Base-by-base conservation (phyloP, 345 rosid species). In the Microcos paniculata region DNA sequence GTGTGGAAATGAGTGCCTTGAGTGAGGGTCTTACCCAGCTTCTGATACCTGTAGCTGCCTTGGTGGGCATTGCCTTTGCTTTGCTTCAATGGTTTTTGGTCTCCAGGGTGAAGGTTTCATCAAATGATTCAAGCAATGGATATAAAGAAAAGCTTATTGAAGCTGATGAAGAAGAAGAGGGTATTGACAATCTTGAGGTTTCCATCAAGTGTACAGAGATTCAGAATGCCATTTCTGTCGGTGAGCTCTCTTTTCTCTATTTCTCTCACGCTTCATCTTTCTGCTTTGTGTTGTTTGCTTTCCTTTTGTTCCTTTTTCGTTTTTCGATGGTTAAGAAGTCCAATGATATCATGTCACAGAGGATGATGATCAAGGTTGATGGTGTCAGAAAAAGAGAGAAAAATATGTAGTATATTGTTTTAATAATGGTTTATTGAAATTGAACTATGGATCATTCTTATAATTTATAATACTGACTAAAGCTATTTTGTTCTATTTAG, bases 71-170 rank as follows among this genome's bases (percentile, higher is more conserved):
- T 73, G 86, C 66, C 49, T 90, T 88, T 82, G 90, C 94, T 43
- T 82, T 90, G 86, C 77, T 88, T 73, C 94, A 87, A 64, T 90
- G 94, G 94, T 80, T 74, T 73, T 40, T 90, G 78, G 94, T 90
- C 76, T 88, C 92, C 12, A 86, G 53, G 43, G 91, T 90, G 56
- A 76, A 55, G 78, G 85, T 90, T 46, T 81, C 87, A 28, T 70
- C 46, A 11, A 14, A 26, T 14, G 85, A 65, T 42, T 74, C 79
- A 40, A 74, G 80, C 31, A 81, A 66, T 71, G 88, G 83, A 45
- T 79, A 72, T 70, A 75, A 59, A 48, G 87, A 84, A 2, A 82
- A 68, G 70, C 72, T 90, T 79, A 88, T 88, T 58, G 90, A 74
- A 75, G 78, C 77, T 35, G 87, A 85, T 56, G 91, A 88, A 16